Evolutionary conservation across 257 asterid genomes (phyloP).

Genomic region (Solanum pimpinellifolium): DNA sequence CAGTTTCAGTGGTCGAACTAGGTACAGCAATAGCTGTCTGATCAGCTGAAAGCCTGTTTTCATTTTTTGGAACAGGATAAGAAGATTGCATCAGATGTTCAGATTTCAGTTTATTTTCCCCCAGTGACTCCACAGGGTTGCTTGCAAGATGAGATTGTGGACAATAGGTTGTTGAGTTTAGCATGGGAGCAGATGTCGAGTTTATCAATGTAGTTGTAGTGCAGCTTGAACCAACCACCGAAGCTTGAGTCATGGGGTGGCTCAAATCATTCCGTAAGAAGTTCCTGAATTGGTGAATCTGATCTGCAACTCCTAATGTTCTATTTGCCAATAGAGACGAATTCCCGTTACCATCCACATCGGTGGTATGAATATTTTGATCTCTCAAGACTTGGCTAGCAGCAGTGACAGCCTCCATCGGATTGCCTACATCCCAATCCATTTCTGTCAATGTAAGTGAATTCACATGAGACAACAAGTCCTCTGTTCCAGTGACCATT

Average conservation of each 20-base stretch:
- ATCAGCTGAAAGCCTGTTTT: conserved; percentile 18
- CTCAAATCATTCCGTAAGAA: conserved; percentile 57
- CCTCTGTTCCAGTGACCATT: conserved; percentile 38
- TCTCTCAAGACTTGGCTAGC: conserved; percentile 40
- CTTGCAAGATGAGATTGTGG: conserved; percentile 35
- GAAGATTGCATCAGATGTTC: conserved; percentile 24
- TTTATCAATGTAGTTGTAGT: conserved; percentile 63
- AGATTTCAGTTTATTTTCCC: conserved; percentile 23
- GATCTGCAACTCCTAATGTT: conserved; percentile 38
- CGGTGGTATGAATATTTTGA: conserved; percentile 33
- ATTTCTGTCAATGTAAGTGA: conserved; percentile 85
- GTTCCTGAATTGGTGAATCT: conserved; percentile 41
- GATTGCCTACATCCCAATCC: conserved; percentile 50
- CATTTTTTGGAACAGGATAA: conserved; percentile 25
- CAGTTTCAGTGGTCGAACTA: conserved; percentile 18
- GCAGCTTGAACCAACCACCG: conserved; percentile 64
- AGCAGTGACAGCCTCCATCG: conserved; percentile 35
- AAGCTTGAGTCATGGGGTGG: conserved; percentile 70
- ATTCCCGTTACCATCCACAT: conserved; percentile 33
- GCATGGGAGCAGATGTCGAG: conserved; percentile 62
- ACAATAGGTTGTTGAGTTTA: conserved; percentile 61
- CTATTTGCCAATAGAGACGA: conserved; percentile 32
- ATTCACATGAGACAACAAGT: conserved; percentile 62
- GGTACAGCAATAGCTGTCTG: conserved; percentile 20
- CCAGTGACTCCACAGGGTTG: conserved; percentile 17